phyloP scores from a whole-genome alignment of 768 basidiomycete species.

The Psilocybe tampanensis region DNA sequence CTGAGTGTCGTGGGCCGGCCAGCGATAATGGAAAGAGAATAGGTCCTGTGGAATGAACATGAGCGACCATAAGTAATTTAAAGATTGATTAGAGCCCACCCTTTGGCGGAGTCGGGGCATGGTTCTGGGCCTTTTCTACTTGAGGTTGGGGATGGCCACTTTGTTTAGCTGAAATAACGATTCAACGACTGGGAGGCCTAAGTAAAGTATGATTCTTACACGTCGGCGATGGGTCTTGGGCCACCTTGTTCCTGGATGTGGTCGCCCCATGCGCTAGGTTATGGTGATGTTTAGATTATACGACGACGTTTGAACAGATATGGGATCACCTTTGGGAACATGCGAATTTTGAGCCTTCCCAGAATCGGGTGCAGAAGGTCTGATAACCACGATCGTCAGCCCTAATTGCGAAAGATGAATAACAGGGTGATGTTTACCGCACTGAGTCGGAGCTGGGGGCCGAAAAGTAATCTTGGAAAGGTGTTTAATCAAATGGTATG shows the following conservation, averaged over 20 bases:
- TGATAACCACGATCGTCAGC: not conserved
- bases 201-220: slow-evolving; percentile 13
- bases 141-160: slow-evolving; percentile 12
- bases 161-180: not conserved
- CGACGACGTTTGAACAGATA: not conserved
- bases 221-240: slow-evolving; percentile 8
- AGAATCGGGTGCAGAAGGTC: not conserved
- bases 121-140: slow-evolving; percentile 15
- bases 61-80: slow-evolving; percentile 3
- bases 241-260: slow-evolving; percentile 13
- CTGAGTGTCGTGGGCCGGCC: not conserved
- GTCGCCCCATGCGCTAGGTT: slow-evolving; percentile 15
- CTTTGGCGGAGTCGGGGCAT: slow-evolving; percentile 14
- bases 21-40: not conserved
- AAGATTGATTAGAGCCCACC: slow-evolving; percentile 3
- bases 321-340: not conserved
- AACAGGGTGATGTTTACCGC: not conserved
- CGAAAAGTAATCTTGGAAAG: not conserved
- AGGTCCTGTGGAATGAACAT: not conserved
- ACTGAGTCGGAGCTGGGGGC: not conserved
- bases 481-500: not conserved
- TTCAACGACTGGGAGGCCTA: not conserved
- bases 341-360: not conserved
- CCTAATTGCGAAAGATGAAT: not conserved
- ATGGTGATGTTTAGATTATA: not conserved